phyloP scores from a whole-genome alignment of 78 protist species.

The Pigoraptor vietnamica region DNA sequence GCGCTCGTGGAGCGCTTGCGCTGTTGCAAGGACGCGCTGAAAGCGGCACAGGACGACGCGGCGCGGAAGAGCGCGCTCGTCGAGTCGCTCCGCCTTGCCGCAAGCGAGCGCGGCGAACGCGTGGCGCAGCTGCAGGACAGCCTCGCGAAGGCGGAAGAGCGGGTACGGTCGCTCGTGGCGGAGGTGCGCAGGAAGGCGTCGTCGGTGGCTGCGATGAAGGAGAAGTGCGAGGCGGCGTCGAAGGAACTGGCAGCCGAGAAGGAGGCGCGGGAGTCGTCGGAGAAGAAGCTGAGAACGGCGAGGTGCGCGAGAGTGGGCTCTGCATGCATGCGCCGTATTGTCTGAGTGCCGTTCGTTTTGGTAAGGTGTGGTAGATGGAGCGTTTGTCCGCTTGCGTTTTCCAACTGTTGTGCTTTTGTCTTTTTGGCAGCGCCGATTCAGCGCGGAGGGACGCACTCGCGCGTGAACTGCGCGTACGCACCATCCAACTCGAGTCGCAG shows the following conservation, averaged over 20 bases:
- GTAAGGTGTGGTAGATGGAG: no score
- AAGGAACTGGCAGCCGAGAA: not conserved
- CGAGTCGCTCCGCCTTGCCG: not conserved
- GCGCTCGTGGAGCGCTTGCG: not conserved
- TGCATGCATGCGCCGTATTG: no score
- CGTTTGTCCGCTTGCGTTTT: not conserved
- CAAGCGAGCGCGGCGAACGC: not conserved
- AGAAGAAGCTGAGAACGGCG: not conserved
- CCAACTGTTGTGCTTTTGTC: not conserved
- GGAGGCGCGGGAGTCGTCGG: not conserved
- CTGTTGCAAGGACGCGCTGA: not conserved
- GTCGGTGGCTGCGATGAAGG: not conserved
- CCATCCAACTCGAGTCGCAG: not conserved
- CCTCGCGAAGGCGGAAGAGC: not conserved
- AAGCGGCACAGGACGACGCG: not conserved
- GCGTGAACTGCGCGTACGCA: not conserved
- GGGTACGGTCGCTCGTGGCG: not conserved
- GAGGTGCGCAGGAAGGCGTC: not conserved
- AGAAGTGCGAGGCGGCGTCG: not conserved
- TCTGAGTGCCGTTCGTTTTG: not conserved
- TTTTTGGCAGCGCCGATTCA: not conserved
- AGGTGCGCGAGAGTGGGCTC: not conserved
- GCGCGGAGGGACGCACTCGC: not conserved
- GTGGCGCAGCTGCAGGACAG: not conserved
- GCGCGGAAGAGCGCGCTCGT: not conserved